Evolutionary conservation across 805 yeast genomes (phyloP), one percentile per base, ranked within the genome.

Genomic region (Cyberlindnera amylophila): DNA sequence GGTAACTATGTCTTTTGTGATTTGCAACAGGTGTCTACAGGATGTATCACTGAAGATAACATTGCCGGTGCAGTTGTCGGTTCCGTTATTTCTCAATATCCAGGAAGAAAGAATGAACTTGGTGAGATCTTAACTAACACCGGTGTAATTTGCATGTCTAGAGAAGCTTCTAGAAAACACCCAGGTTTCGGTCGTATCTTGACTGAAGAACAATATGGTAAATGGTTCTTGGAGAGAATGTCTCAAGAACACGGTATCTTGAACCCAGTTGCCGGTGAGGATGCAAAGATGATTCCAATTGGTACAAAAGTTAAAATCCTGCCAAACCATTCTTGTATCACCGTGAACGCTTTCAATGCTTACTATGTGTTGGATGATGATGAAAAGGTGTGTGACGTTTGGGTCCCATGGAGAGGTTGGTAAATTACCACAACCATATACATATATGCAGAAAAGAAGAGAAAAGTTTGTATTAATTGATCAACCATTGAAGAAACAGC

Each of bases 231-330:
- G 11, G 84, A 79, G 28, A 69, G 89, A 50, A 61, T 86, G 36
- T 77, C 86, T 42, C 93, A 86, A 59, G 95, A 86, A 54, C 95
- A 86, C 57, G 95, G 93, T 10, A 79, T 86, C 32, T 61, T 85
- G 37, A 67, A 64, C n/a, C 81, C 86, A 3, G 44, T 42, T 44
- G 18, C 38, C 33, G 29, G 37, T 30, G 33, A 44, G 7, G 34
- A 38, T 4, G 49, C 54, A 14, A 44, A 62, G 32, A 59, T 77
- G 54, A 65, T 77, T 18, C 80, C 80, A 18, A 50, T 64, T 26
- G 88, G 88, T 1, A 68, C 79, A 1, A 70, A 72, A 44, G 70
- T 83, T 9, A 63, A 64, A 24, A 67, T 85, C 27, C 49, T 77
- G 18, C 88, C 89, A 3, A 87, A 85, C 58, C 93, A 85, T 57